phyloP scores from a whole-genome alignment of 2,329 filamentous ascomycete species.

The Beauveria scarabaeidicola region DNA sequence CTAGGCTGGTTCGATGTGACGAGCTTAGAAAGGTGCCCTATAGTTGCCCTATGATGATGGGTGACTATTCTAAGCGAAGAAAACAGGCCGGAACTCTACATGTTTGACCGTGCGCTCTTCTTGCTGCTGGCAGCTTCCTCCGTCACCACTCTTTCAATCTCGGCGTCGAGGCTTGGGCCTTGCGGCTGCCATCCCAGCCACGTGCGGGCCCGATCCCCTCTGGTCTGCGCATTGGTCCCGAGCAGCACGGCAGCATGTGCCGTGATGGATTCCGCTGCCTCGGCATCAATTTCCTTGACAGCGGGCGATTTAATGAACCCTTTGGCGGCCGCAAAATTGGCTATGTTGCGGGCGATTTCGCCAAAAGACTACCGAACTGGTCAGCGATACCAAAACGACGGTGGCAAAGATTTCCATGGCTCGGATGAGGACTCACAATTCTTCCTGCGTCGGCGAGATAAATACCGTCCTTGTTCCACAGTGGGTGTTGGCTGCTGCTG shows the following conservation, averaged over 20 bases:
- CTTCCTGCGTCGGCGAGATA: conserved; percentile 18
- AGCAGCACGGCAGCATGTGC: conserved; percentile 3
- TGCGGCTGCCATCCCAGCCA: conserved; percentile 3
- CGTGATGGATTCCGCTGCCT: neutral
- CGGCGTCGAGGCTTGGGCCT: neutral
- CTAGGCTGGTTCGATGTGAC: conserved; percentile 1
- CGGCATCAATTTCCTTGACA: neutral
- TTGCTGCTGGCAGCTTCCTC: neutral
- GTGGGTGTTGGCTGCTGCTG: conserved; percentile 5
- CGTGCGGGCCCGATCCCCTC: neutral
- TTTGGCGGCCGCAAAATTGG: neutral
- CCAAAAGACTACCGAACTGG: neutral
- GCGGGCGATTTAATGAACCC: neutral
- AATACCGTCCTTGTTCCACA: conserved; percentile 26
- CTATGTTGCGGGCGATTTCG: neutral
- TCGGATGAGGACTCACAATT: neutral
- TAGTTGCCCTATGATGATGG: neutral
- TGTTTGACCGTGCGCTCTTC: neutral
- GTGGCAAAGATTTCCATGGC: neutral
- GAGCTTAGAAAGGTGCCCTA: neutral
- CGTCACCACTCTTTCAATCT: neutral
- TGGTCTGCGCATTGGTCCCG: conserved; percentile 7
- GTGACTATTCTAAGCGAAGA: neutral
- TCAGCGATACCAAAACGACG: neutral
- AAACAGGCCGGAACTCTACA: neutral